Evolutionary conservation across 352 stramenopile genomes (phyloP).

Genomic region (Aphanomyces cochlioides): DNA sequence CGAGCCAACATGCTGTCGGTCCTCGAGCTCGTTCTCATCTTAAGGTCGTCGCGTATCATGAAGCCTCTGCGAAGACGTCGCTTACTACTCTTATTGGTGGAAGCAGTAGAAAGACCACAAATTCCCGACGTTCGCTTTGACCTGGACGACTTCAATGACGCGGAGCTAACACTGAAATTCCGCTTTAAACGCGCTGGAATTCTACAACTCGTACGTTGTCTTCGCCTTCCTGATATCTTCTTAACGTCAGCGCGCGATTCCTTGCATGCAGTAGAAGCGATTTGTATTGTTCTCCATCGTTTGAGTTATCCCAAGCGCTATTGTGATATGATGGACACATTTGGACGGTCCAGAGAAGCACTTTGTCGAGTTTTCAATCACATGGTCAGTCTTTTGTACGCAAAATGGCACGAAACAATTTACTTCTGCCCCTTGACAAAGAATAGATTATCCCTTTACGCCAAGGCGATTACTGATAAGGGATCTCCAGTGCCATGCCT

Average conservation of each 20-base stretch:
- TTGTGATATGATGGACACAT: conserved; percentile 13
- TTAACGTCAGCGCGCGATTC: background rate
- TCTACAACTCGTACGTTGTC: background rate
- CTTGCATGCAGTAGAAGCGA: background rate
- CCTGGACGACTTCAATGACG: background rate
- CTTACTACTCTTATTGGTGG: background rate
- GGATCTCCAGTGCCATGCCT: background rate
- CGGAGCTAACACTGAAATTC: too few species aligned
- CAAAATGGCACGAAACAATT: background rate
- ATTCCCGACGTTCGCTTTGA: conserved; percentile 5
- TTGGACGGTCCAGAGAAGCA: background rate
- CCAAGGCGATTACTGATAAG: conserved; percentile 7
- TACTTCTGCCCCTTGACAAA: background rate
- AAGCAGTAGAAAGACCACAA: background rate
- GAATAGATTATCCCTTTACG: background rate
- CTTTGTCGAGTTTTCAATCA: background rate
- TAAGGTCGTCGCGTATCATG: too few species aligned
- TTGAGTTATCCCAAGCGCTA: conserved; percentile 6
- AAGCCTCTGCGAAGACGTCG: too few species aligned
- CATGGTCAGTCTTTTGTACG: conserved; percentile 1
- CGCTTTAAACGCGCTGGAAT: too few species aligned
- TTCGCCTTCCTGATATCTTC: background rate
- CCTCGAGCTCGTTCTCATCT: too few species aligned
- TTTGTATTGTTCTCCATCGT: conserved; percentile 3
- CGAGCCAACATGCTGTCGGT: too few species aligned